phyloP scores from a whole-genome alignment of 1,284 basidiomycete species.

The Schizophyllum amplum region DNA sequence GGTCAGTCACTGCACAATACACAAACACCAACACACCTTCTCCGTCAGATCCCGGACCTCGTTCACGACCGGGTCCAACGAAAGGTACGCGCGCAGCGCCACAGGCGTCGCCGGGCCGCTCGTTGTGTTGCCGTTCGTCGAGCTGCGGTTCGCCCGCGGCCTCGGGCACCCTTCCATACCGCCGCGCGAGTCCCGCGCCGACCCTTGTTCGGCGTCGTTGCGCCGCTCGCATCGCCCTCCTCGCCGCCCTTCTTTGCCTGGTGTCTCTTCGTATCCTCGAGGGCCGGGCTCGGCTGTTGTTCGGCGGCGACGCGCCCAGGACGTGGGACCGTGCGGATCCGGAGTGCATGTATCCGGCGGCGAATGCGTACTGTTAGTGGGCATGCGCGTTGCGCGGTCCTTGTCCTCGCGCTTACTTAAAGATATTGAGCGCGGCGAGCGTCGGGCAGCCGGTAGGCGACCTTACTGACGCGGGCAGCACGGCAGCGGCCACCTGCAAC shows the following conservation, averaged over 20 bases:
- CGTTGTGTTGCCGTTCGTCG: conserved; percentile 15
- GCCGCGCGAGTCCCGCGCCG: conserved; percentile 1
- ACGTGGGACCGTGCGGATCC: conserved; percentile 51
- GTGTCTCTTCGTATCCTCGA: conserved; percentile 34
- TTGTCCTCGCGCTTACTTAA: conserved; percentile 88
- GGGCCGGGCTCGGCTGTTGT: conserved; percentile 34
- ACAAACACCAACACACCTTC: conserved; percentile 55
- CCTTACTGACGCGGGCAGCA: conserved; percentile 53
- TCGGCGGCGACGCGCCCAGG: conserved; percentile 53
- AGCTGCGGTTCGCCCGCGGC: conserved; percentile 17
- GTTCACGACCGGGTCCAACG: conserved; percentile 76
- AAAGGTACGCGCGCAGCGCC: conserved; percentile 51
- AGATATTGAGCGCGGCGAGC: conserved; percentile 79
- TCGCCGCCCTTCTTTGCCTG: conserved; percentile 54
- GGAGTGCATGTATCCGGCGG: conserved; percentile 49
- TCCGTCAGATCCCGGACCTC: conserved; percentile 92
- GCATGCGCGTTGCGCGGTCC: conserved; percentile 43
- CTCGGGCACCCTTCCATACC: not conserved
- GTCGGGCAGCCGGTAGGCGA: conserved; percentile 88
- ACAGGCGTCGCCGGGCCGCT: conserved; percentile 23
- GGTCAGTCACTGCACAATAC: conserved; percentile 6
- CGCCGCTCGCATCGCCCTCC: conserved; percentile 25
- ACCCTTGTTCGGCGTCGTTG: not conserved
- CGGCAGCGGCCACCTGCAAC: conserved; percentile 27
- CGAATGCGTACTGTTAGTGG: conserved; percentile 49